Conservation (phyloP, 2,329 filamentous ascomycete species). For the Talaromyces sp. region DNA sequence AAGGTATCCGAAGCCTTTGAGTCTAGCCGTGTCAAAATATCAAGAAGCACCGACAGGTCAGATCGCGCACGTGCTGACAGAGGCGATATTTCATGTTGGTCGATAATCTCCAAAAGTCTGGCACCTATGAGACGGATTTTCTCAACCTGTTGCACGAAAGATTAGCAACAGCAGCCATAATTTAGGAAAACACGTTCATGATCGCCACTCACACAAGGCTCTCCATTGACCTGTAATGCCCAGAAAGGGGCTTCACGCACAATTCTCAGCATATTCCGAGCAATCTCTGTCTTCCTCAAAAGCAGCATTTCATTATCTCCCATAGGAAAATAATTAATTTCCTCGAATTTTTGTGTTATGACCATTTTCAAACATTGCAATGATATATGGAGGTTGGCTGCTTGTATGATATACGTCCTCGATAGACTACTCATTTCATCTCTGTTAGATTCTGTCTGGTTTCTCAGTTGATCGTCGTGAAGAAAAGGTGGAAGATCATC, state of each 20-base stretch:
- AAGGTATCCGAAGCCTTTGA: neutral
- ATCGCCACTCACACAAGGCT: slow-evolving; percentile 9
- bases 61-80: slow-evolving; percentile 37
- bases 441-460: neutral
- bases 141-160: slow-evolving; percentile 7
- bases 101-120: slow-evolving; percentile 18
- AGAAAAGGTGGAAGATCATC: slow-evolving; percentile 40
- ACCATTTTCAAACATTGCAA: slow-evolving; percentile 42
- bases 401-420: slow-evolving; percentile 38
- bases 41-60: neutral
- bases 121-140: slow-evolving; percentile 14
- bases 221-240: slow-evolving; percentile 19
- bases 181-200: neutral
- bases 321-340: slow-evolving; percentile 14
- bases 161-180: neutral
- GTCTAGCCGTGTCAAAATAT: neutral
- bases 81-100: slow-evolving; percentile 35
- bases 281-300: slow-evolving; percentile 43
- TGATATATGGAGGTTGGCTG: slow-evolving; percentile 35
- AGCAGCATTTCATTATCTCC: slow-evolving; percentile 20
- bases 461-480: slow-evolving; percentile 23
- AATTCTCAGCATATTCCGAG: slow-evolving; percentile 42
- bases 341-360: slow-evolving; percentile 30
- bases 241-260: slow-evolving; percentile 45
- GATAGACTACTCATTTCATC: slow-evolving; percentile 4